Percentiles rank a stretch among this genome's conserved stretches.
Evolutionary conservation across 768 basidiomycete species (phyloP).

Genomic region (Termitomyces sp.): DNA sequence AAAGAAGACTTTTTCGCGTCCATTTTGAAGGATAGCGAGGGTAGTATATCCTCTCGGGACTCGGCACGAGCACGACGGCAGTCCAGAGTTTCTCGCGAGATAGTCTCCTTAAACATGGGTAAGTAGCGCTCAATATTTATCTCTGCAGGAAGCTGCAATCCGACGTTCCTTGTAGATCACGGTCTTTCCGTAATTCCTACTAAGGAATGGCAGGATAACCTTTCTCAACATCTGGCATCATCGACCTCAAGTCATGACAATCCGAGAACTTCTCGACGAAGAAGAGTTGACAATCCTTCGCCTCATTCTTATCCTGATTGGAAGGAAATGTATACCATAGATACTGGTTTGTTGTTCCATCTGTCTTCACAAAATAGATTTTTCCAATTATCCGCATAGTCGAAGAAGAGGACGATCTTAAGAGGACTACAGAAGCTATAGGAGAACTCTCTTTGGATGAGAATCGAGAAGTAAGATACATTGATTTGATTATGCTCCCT

Average conservation of each 20-base stretch:
- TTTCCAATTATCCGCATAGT: not conserved
- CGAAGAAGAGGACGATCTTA: slow-evolving; percentile 31
- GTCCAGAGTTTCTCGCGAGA: slow-evolving; percentile 72
- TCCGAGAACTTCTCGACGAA: slow-evolving; percentile 12
- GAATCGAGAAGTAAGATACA: slow-evolving; percentile 53
- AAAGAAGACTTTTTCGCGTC: slow-evolving; percentile 80
- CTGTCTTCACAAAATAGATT: not conserved
- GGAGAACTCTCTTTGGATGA: slow-evolving; percentile 73
- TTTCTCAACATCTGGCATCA: slow-evolving; percentile 49
- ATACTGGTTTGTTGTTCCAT: slow-evolving; percentile 17
- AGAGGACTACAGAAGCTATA: slow-evolving; percentile 49
- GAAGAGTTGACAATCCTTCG: slow-evolving; percentile 26
- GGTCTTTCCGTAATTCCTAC: slow-evolving; percentile 60
- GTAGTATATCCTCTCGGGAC: slow-evolving; percentile 37
- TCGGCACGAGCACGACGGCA: slow-evolving; percentile 61
- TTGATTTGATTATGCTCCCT: not conserved
- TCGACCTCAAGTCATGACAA: slow-evolving; percentile 18
- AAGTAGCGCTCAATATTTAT: not conserved
- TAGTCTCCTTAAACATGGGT: slow-evolving; percentile 70
- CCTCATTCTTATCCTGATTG: slow-evolving; percentile 37
- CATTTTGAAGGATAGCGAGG: slow-evolving; percentile 54
- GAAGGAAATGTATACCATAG: slow-evolving; percentile 58
- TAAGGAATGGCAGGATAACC: slow-evolving; percentile 73
- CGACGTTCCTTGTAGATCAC: slow-evolving; percentile 35
- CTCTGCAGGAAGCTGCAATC: not conserved